Percentiles rank a stretch among this genome's conserved stretches.
Conservation (phyloP, 176 grass and related monocot species). For the Zizania latifolia region DNA sequence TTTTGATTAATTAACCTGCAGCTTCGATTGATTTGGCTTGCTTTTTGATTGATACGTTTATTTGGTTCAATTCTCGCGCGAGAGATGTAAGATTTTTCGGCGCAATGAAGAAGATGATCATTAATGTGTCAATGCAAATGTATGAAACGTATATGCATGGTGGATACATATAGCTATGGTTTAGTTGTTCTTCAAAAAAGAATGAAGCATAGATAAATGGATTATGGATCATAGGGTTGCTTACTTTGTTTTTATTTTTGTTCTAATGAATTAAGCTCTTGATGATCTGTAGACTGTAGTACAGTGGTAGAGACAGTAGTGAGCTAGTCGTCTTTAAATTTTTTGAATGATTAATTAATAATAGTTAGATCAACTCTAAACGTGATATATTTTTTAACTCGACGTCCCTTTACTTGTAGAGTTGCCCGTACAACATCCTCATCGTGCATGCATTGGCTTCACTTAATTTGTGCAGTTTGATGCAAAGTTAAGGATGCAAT, state of each 20-base stretch:
- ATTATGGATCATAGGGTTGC: not conserved
- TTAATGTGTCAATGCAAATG: not conserved
- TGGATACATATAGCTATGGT: not conserved
- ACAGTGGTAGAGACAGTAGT: too few relatives aligned
- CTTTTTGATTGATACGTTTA: not conserved
- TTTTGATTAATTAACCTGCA: not conserved
- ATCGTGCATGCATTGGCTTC: not conserved
- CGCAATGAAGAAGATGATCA: not conserved
- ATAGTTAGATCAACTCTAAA: too few relatives aligned
- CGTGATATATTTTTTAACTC: too few relatives aligned
- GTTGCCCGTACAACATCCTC: not conserved
- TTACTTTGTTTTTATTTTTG: not conserved
- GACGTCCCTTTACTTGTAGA: too few relatives aligned
- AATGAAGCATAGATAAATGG: not conserved
- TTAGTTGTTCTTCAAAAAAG: not conserved
- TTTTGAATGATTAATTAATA: too few relatives aligned
- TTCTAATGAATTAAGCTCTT: not conserved
- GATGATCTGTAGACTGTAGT: not conserved
- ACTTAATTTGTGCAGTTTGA: not conserved
- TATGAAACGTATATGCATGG: not conserved
- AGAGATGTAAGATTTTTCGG: slow-evolving; percentile 12
- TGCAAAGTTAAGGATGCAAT: not conserved
- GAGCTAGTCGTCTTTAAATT: too few relatives aligned
- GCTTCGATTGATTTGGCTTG: not conserved
- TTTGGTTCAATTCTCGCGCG: not conserved